Conservation (phyloP, 148 eudicot species). For the Cornus controversa region DNA sequence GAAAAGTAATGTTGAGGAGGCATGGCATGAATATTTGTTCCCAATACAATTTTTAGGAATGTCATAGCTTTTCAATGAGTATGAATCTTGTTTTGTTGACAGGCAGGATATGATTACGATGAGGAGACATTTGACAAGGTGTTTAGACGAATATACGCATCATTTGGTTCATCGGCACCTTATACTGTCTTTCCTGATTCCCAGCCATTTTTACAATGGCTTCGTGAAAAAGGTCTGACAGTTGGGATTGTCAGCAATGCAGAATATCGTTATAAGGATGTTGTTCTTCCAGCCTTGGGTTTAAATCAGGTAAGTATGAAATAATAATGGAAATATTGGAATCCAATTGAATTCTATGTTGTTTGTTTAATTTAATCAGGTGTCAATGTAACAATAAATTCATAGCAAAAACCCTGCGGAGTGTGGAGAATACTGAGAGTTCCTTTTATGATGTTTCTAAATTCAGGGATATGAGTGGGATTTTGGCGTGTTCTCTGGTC, state of each 20-base stretch:
- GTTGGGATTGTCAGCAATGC: constrained; percentile 97
- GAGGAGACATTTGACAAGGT: constrained; percentile 93
- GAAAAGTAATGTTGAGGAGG: not conserved
- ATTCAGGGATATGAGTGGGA: constrained; percentile 92
- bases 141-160: constrained; percentile 81
- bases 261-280: constrained; percentile 89
- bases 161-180: constrained; percentile 96
- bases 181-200: constrained; percentile 80
- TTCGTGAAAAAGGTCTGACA: constrained; percentile 56
- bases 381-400: not conserved
- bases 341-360: not conserved
- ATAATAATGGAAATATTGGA: not conserved
- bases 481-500: constrained; percentile 94
- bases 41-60: not conserved
- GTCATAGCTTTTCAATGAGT: not conserved
- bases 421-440: not conserved
- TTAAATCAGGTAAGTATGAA: constrained; percentile 57
- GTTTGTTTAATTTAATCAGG: not conserved
- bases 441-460: not conserved
- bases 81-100: constrained; percentile 17
- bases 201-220: constrained; percentile 84
- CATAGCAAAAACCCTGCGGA: not conserved
- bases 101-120: constrained; percentile 97
- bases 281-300: constrained; percentile 88
- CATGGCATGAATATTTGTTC: not conserved